Evolutionary conservation across 2,329 filamentous ascomycete species (phyloP).

Genomic region (Diaporthe citri): DNA sequence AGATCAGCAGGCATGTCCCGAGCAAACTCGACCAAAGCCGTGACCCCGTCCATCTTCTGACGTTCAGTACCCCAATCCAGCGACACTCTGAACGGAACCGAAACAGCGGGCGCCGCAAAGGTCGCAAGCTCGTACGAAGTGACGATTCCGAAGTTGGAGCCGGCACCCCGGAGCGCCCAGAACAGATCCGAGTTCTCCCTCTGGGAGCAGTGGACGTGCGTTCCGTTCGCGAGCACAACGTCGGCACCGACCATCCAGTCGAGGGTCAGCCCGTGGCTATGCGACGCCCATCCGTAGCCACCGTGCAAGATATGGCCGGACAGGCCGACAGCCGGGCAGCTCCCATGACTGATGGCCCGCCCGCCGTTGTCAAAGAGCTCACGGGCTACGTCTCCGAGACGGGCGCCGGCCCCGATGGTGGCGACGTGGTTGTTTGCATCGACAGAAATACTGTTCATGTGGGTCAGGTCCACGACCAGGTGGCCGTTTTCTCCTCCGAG

Average conservation of each 20-base stretch:
- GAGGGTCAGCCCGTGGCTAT: conserved; percentile 50
- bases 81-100: conserved; percentile 49
- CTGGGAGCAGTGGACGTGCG: conserved; percentile 49
- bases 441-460: conserved; percentile 57
- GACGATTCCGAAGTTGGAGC: conserved; percentile 55
- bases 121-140: conserved; percentile 56
- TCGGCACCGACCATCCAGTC: conserved; percentile 53
- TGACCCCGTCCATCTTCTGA: conserved; percentile 45
- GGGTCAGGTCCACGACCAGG: conserved; percentile 60
- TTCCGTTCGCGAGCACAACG: conserved; percentile 54
- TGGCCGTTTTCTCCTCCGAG: conserved; percentile 62
- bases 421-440: conserved; percentile 56
- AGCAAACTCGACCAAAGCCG: conserved; percentile 47
- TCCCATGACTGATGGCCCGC: conserved; percentile 63
- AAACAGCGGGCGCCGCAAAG: conserved; percentile 50
- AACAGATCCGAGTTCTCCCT: conserved; percentile 55
- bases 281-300: conserved; percentile 54
- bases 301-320: conserved; percentile 56
- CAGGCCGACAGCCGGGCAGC: conserved; percentile 61
- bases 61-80: conserved; percentile 47
- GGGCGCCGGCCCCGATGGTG: conserved; percentile 61
- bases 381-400: conserved; percentile 61
- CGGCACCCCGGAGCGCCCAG: conserved; percentile 58
- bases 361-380: conserved; percentile 54
- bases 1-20: conserved; percentile 55